Conservation (phyloP, 139 green algal genomes). For the Ulvella scutata region DNA sequence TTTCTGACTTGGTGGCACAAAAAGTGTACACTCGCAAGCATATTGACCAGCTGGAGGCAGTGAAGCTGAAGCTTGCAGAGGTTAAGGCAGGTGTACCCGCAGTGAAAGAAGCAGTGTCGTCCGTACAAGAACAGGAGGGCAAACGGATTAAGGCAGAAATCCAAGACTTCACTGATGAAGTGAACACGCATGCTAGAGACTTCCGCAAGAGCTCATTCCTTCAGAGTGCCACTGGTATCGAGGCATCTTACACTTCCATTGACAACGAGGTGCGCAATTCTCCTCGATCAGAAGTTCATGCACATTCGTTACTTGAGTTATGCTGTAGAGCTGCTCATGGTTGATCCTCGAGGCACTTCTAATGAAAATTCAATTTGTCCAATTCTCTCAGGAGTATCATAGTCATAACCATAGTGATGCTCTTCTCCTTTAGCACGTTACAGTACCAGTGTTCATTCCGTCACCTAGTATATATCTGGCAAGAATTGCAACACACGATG, state of each 20-base stretch:
- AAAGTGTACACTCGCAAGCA: constrained; percentile 29
- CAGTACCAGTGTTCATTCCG: no score
- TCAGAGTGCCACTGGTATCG: constrained; percentile 37
- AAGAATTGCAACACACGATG: no score
- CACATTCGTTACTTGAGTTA: not conserved
- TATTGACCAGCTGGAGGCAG: constrained; percentile 36
- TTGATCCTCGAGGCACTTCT: no score
- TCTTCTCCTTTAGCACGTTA: no score
- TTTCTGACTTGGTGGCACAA: constrained; percentile 12
- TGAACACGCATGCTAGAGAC: constrained; percentile 15
- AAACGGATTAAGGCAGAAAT: constrained; percentile 57
- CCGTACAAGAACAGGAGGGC: constrained; percentile 25
- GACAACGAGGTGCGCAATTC: constrained; percentile 19
- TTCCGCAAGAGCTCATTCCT: constrained; percentile 45
- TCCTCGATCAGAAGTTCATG: not conserved
- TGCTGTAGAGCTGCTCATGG: not conserved
- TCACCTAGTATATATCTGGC: no score
- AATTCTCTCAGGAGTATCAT: no score
- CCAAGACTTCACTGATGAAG: constrained; percentile 23
- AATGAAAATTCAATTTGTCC: no score
- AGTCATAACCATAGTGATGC: no score
- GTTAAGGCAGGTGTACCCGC: not conserved
- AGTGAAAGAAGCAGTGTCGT: constrained; percentile 8
- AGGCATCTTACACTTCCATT: constrained; percentile 42
- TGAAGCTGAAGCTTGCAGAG: constrained; percentile 37